Conservation (phyloP, 306 rosid species). For the Ziziphus jujuba region DNA sequence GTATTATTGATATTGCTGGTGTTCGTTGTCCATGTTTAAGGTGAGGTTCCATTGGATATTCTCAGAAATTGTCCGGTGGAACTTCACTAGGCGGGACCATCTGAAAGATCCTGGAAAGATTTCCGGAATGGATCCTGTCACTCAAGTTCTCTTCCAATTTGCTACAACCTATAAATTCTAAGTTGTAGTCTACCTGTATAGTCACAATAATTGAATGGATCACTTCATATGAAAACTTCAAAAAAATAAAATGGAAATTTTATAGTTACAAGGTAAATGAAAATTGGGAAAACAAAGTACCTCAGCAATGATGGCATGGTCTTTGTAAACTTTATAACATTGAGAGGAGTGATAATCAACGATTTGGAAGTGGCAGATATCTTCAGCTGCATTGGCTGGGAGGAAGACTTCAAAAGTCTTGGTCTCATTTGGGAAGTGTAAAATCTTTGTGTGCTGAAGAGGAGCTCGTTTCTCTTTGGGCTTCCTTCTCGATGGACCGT, state of each 20-base stretch:
- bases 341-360: background rate
- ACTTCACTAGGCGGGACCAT: no score
- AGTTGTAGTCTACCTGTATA: background rate
- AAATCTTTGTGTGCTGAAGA: background rate
- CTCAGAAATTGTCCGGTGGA: no score
- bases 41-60: no score
- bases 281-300: background rate
- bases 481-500: background rate
- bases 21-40: no score
- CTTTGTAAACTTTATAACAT: conserved; percentile 8
- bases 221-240: no score
- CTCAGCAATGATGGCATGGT: conserved; percentile 1
- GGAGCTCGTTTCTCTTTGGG: background rate
- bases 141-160: background rate
- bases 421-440: background rate
- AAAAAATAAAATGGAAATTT: no score
- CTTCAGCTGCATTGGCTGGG: background rate
- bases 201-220: no score
- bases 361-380: background rate
- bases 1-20: no score
- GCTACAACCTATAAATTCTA: background rate
- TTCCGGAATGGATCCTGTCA: no score
- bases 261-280: no score
- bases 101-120: conserved; percentile 7
- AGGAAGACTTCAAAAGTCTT: conserved; percentile 2